Evolutionary conservation across 2,329 filamentous ascomycete species (phyloP).

Genomic region (Alternaria sp.): DNA sequence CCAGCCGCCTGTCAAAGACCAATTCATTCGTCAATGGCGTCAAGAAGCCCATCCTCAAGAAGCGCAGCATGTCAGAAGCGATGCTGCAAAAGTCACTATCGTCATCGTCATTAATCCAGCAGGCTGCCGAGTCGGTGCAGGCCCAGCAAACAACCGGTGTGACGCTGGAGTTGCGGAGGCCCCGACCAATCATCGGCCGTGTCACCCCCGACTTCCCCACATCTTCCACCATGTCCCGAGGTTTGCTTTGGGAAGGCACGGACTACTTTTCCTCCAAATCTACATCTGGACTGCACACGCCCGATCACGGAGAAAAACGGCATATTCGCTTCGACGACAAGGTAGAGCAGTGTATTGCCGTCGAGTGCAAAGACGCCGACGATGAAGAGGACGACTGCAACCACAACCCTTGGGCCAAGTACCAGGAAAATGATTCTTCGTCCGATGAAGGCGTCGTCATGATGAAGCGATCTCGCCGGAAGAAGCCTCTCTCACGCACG

Average conservation of each 20-base stretch:
- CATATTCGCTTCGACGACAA: slow-evolving; percentile 98
- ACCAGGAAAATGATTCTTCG: slow-evolving; percentile 60
- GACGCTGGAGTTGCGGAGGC: slow-evolving; percentile 57
- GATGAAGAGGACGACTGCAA: slow-evolving; percentile 65
- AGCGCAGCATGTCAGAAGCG: slow-evolving; percentile 93
- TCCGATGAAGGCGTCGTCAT: slow-evolving; percentile 82
- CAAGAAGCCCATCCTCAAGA: slow-evolving; percentile 95
- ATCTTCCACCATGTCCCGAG: slow-evolving; percentile 69
- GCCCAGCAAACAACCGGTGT: slow-evolving; percentile 75
- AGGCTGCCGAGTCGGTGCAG: slow-evolving; percentile 85
- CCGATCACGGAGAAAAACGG: slow-evolving; percentile 70
- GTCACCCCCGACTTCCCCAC: slow-evolving; percentile 74
- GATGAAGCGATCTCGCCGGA: slow-evolving; percentile 72
- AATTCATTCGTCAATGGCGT: slow-evolving; percentile 70
- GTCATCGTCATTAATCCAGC: slow-evolving; percentile 86
- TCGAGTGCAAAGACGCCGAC: slow-evolving; percentile 84
- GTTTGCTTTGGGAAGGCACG: slow-evolving; percentile 68
- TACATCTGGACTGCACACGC: slow-evolving; percentile 75
- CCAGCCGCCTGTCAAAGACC: slow-evolving; percentile 66
- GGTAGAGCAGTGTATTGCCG: slow-evolving; percentile 93
- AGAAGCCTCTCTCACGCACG: slow-evolving; percentile 62
- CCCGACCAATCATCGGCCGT: slow-evolving; percentile 66
- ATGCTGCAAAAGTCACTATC: slow-evolving; percentile 92
- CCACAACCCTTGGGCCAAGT: slow-evolving; percentile 50
- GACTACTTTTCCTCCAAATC: slow-evolving; percentile 72